Evolutionary conservation across 2,329 filamentous ascomycete species (phyloP).

Genomic region (Aspergillus quadricinctus): DNA sequence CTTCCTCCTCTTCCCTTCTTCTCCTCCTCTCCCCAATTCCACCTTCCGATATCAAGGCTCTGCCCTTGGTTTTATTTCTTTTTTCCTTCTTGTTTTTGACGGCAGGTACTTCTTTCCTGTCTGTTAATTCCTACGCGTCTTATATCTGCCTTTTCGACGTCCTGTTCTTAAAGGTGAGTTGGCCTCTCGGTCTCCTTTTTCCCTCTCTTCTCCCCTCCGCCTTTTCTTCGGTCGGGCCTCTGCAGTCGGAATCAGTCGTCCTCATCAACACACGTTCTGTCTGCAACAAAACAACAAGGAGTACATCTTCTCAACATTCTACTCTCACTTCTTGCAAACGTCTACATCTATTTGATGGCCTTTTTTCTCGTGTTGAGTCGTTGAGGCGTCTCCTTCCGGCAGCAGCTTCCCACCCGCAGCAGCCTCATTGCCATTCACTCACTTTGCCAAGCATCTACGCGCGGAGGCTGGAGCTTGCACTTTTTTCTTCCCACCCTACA

Average conservation of each 20-base stretch:
- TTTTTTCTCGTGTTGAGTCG: background rate
- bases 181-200: conserved; percentile 1
- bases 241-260: conserved; percentile 14
- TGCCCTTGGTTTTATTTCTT: conserved; percentile 13
- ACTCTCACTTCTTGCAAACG: background rate
- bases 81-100: conserved; percentile 5
- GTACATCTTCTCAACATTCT: background rate
- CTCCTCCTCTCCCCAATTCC: conserved; percentile 8
- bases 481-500: background rate
- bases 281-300: background rate
- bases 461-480: conserved; percentile 13
- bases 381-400: background rate
- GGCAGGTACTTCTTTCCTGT: conserved; percentile 3
- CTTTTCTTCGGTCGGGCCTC: conserved; percentile 19
- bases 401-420: background rate
- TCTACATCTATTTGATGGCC: background rate
- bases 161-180: conserved; percentile 8
- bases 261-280: conserved; percentile 20
- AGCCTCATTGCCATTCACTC: conserved; percentile 9
- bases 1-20: conserved; percentile 5
- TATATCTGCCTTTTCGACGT: conserved; percentile 10
- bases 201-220: conserved; percentile 17
- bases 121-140: conserved; percentile 1
- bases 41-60: conserved; percentile 18
- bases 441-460: conserved; percentile 13